Conservation (phyloP, 495 filamentous ascomycete species). For the Penicillium canescens region DNA sequence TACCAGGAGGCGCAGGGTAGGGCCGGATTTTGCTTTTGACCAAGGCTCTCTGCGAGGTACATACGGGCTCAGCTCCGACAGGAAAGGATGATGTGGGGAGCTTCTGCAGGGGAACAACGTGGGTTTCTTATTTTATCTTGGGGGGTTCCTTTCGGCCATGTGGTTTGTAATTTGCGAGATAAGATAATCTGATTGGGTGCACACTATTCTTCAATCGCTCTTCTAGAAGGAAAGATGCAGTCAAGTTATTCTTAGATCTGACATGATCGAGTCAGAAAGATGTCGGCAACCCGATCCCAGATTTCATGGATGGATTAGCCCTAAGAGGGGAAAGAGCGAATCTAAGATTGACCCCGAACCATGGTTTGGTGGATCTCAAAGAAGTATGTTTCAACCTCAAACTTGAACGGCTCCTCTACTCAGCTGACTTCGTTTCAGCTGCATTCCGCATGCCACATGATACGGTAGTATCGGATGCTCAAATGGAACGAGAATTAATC, state of each 20-base stretch:
- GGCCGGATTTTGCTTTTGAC: not conserved
- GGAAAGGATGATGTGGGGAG: not conserved
- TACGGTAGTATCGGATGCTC: not conserved
- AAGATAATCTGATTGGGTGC: not conserved
- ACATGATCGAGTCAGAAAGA: not conserved
- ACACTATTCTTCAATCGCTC: not conserved
- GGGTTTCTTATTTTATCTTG: slow-evolving; percentile 28
- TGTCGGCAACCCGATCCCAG: not conserved
- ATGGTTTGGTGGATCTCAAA: not conserved
- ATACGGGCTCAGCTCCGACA: not conserved
- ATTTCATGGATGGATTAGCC: not conserved
- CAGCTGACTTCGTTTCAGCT: not conserved
- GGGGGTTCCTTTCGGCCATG: not conserved
- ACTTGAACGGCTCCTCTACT: not conserved
- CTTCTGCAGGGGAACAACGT: slow-evolving; percentile 23
- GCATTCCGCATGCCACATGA: not conserved
- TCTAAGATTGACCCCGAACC: too few relatives aligned
- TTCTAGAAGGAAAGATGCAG: slow-evolving; percentile 6
- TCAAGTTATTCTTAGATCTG: slow-evolving; percentile 11
- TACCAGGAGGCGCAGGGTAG: not conserved
- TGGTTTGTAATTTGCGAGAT: not conserved
- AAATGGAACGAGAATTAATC: too few relatives aligned
- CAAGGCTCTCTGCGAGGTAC: slow-evolving; percentile 1
- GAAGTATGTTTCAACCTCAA: slow-evolving; percentile 17
- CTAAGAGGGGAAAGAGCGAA: not conserved